These are phyloP conservation scores for Mycena pura DNA, from an alignment of 768 basidiomycete species.

Conservation along the genomic window DNA sequence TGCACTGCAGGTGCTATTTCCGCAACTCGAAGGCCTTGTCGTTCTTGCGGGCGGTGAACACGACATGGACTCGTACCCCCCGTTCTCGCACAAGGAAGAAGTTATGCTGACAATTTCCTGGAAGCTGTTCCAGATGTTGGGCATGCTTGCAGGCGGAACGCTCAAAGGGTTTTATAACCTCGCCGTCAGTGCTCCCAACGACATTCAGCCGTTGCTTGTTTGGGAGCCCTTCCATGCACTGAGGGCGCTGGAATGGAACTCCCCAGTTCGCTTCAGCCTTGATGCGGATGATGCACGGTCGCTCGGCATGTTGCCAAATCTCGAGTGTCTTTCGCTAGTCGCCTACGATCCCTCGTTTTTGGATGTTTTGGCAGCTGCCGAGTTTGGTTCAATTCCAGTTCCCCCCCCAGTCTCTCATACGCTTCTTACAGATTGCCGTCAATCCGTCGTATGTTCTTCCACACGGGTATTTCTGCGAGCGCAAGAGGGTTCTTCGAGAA, in stretches of 20 bases:
- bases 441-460: slow-evolving; percentile 16
- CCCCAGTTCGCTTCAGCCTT: background rate
- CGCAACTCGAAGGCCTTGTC: background rate
- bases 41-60: background rate
- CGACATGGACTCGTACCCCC: background rate
- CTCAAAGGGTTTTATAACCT: slow-evolving; percentile 2
- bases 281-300: background rate
- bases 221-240: slow-evolving; percentile 9
- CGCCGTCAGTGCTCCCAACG: background rate
- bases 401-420: background rate
- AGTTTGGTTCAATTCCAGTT: slow-evolving; percentile 5
- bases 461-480: background rate
- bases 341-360: slow-evolving; percentile 11
- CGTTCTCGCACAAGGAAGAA: background rate
- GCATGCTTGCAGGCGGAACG: background rate
- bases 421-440: slow-evolving; percentile 2
- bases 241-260: slow-evolving; percentile 16
- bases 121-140: background rate
- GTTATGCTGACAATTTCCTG: background rate
- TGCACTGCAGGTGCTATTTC: background rate
- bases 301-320: background rate
- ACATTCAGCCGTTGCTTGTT: background rate
- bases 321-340: slow-evolving; percentile 17
- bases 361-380: background rate
- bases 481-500: background rate